Evolutionary conservation across 192 early-diverging fungal species (phyloP).

Genomic region (Coemansia sp.): DNA sequence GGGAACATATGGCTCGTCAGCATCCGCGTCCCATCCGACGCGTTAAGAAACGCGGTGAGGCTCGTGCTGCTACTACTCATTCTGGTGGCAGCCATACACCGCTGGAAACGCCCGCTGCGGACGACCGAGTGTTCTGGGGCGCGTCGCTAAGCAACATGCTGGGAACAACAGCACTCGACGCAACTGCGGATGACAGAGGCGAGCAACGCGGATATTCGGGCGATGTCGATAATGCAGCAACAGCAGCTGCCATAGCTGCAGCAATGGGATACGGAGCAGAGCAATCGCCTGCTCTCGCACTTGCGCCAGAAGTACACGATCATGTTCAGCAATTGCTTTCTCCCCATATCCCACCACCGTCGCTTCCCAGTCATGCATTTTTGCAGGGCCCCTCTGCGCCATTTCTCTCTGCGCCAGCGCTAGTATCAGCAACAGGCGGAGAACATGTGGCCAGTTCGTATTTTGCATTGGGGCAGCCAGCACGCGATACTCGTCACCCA

Average conservation of each 20-base stretch:
- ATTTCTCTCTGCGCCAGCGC: constrained; percentile 48
- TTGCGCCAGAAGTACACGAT: background rate
- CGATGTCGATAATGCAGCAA: background rate
- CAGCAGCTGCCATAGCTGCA: constrained; percentile 3
- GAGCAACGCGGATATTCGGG: constrained; percentile 8
- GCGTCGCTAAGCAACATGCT: constrained; percentile 28
- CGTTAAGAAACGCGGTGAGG: constrained; percentile 27
- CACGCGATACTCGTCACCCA: constrained; percentile 1
- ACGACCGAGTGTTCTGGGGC: constrained; percentile 23
- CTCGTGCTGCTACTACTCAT: constrained; percentile 10
- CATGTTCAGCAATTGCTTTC: constrained; percentile 3
- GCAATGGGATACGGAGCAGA: constrained; percentile 7
- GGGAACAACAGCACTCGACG: background rate
- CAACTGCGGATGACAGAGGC: background rate
- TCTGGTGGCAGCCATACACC: constrained; percentile 19
- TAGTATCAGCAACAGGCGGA: constrained; percentile 37
- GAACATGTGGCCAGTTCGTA: constrained; percentile 41
- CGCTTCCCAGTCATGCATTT: background rate
- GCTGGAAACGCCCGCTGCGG: background rate
- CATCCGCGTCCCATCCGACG: constrained; percentile 51
- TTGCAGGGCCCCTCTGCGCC: constrained; percentile 13
- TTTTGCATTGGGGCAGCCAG: constrained; percentile 27
- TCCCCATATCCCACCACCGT: constrained; percentile 1
- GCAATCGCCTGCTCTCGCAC: background rate
- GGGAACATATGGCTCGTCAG: constrained; percentile 26